phyloP scores from a whole-genome alignment of 23 red algal genomes.

The Gracilariopsis chorda region DNA sequence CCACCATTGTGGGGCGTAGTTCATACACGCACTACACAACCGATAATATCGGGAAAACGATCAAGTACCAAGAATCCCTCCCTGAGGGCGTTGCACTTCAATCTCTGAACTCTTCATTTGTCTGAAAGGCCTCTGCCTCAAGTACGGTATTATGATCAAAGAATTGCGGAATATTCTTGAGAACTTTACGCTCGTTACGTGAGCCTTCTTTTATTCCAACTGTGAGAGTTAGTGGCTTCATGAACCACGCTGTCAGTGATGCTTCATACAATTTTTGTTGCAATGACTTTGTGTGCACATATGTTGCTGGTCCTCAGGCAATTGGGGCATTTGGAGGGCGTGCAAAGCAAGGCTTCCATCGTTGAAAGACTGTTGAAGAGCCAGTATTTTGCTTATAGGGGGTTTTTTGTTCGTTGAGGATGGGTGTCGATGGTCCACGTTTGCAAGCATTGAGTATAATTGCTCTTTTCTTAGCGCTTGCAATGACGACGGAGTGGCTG shows the following conservation, averaged over 20 bases:
- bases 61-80: no score
- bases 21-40: no score
- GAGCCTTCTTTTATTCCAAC: conserved; percentile 11
- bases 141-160: no score
- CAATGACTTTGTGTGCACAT: background rate
- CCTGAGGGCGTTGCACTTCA: no score
- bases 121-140: no score
- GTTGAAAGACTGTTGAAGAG: background rate
- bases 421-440: background rate
- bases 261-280: background rate
- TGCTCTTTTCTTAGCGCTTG: background rate
- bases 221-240: background rate
- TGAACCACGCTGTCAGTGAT: background rate
- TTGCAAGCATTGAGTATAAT: background rate
- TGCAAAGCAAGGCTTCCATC: background rate
- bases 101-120: no score
- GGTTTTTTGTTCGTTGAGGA: background rate
- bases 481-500: background rate
- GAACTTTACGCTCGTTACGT: background rate
- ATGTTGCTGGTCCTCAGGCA: background rate
- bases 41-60: no score
- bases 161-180: background rate
- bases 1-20: no score
- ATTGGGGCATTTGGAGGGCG: background rate
- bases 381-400: background rate